Conservation (phyloP, 768 basidiomycete species). For the Boletellus ananiceps region DNA sequence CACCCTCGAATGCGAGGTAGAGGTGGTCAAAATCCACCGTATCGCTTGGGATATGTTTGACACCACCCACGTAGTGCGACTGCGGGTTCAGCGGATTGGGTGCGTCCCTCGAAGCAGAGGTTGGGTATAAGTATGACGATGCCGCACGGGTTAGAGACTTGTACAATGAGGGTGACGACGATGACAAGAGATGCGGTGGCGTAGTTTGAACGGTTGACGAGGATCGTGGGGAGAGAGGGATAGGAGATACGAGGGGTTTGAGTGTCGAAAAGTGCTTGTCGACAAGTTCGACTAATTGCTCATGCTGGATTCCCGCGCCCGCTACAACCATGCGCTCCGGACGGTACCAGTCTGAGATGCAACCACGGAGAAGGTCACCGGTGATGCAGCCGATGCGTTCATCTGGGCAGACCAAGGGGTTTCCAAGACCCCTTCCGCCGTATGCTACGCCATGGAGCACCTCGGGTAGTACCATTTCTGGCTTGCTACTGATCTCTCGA, state of each 20-base stretch:
- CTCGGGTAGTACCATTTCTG: slow-evolving; percentile 92
- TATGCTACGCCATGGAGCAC: slow-evolving; percentile 86
- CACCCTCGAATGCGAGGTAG: slow-evolving; percentile 89
- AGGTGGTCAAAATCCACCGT: slow-evolving; percentile 83
- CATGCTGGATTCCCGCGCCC: slow-evolving; percentile 88
- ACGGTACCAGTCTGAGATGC: slow-evolving; percentile 77
- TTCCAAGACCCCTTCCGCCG: slow-evolving; percentile 73
- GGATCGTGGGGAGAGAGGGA: slow-evolving; percentile 21
- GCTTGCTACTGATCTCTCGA: slow-evolving; percentile 81
- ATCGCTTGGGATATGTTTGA: slow-evolving; percentile 59
- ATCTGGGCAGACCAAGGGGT: slow-evolving; percentile 83
- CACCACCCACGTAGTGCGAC: slow-evolving; percentile 80
- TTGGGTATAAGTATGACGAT: slow-evolving; percentile 61
- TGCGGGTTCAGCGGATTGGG: slow-evolving; percentile 22
- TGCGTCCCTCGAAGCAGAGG: slow-evolving; percentile 14
- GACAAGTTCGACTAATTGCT: slow-evolving; percentile 79
- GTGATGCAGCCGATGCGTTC: slow-evolving; percentile 72
- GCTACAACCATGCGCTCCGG: slow-evolving; percentile 96
- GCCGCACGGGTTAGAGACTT: slow-evolving; percentile 76
- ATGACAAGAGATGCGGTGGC: slow-evolving; percentile 56
- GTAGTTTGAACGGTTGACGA: slow-evolving; percentile 32
- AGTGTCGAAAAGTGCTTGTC: slow-evolving; percentile 80
- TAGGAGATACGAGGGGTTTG: slow-evolving; percentile 34
- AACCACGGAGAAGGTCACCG: slow-evolving; percentile 52
- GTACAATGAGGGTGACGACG: slow-evolving; percentile 48